Base-by-base conservation (phyloP, 192 early-diverging fungal genomes). In the Umbelopsis ramanniana region DNA sequence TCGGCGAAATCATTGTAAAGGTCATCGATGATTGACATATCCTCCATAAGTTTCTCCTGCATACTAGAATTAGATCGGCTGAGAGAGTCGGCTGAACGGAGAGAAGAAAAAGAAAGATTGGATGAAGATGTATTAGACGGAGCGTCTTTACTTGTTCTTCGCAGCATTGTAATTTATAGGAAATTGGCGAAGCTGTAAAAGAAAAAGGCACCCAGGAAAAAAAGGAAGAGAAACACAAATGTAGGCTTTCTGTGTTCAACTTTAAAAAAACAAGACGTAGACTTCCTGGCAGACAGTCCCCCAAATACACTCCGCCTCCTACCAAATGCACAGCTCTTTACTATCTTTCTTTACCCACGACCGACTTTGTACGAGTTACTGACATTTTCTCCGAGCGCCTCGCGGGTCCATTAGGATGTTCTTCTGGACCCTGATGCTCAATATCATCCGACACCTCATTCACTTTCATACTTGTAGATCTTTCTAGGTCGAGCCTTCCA, bases 11-110 rank as follows among this genome's bases (percentile, higher is more conserved):
- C 60, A 10, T 72, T 60, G 45, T 72, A 72, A 1, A 72, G 43
- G 33, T 72, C 71, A 24, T 72, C 71, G 29, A 72, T 72, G 46
- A 72, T 72, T 15, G 71, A 43, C 47, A 72, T 66, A 33, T 72
- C 71, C 19, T 72, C 71, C 45, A 72, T 14, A 4, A 72, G 43
- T 46, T 63, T 68, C 35, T 63, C 57, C 33, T 63, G 57, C 57
- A 63, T 63, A 26, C 23, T 63, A n/a, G 57, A 17, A 37, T 63
- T 63, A 29, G 57, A 29, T 63, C 57, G 57, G 26, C 29, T 23
- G 6, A 46, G 17, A 46, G 33, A 53, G 40, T 54, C 46, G 54
- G 26, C 17, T 26, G 45, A 35, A 26, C 35, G 40, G 38, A 53
- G 46, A 29, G 67, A n/a, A 46, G 24, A 19, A 47, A 26, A 29